These are phyloP conservation scores for Microglena sp. DNA, from an alignment of 139 green algal species.

Conservation along the genomic window DNA sequence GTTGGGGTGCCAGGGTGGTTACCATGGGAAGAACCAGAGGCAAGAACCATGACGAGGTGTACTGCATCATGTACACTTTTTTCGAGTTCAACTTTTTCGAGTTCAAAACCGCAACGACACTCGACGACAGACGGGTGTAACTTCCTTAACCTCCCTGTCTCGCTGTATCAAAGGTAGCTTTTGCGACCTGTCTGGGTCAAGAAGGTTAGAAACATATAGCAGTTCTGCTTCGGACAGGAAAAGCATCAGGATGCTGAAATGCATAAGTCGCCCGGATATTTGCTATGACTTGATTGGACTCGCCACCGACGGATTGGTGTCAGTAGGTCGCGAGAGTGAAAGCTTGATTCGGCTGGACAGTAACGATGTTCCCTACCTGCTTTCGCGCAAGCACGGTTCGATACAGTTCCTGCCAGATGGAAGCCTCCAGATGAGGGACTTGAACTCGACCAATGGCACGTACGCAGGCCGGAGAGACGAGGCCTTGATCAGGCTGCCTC, in stretches of 20 bases:
- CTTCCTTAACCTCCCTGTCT: too few relatives aligned
- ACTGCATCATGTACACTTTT: too few relatives aligned
- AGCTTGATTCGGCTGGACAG: constrained; percentile 18
- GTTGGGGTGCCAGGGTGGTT: too few relatives aligned
- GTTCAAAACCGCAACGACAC: too few relatives aligned
- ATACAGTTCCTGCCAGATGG: constrained; percentile 20
- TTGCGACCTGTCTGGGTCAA: too few relatives aligned
- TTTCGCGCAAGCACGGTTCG: constrained; percentile 20
- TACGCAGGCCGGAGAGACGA: constrained; percentile 16
- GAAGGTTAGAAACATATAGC: too few relatives aligned
- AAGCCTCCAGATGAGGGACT: constrained; percentile 17
- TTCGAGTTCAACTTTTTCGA: too few relatives aligned
- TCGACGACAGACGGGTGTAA: too few relatives aligned
- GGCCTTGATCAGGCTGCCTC: constrained; percentile 13
- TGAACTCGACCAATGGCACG: constrained; percentile 31
- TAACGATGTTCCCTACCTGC: constrained; percentile 29
- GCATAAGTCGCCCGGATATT: constrained; percentile 14
- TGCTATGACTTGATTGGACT: constrained; percentile 26
- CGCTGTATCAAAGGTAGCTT: too few relatives aligned
- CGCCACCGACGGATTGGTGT: constrained; percentile 10
- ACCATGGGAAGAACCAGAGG: too few relatives aligned
- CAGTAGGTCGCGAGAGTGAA: constrained; percentile 21
- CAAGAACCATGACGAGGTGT: too few relatives aligned
- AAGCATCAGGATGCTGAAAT: constrained; percentile 12
- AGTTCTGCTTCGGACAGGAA: too few relatives aligned